Percentiles rank a stretch among this genome's conserved stretches.
phyloP scores from a whole-genome alignment of 495 filamentous ascomycete genomes.

The Penicillium diatomitis region DNA sequence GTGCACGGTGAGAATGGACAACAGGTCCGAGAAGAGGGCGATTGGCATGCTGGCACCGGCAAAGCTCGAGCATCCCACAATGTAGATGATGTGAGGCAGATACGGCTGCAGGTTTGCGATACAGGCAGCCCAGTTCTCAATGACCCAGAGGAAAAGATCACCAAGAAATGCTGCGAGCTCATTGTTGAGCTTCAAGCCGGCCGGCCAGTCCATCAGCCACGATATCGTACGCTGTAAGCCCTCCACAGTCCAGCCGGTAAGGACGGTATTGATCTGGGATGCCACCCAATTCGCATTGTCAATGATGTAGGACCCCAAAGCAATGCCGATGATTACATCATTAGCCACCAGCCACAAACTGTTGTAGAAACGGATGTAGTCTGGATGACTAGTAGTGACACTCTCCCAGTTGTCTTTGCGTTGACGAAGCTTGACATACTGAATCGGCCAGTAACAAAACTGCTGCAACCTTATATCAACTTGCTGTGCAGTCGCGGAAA shows the following conservation, averaged over 20 bases:
- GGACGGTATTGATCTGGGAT: conserved; percentile 64
- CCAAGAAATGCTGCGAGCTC: conserved; percentile 90
- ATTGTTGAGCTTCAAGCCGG: conserved; percentile 93
- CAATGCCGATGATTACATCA: conserved; percentile 97
- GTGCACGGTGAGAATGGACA: conserved; percentile 86
- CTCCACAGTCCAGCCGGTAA: conserved; percentile 78
- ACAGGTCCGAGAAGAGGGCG: conserved; percentile 86
- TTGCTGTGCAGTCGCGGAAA: conserved; percentile 96
- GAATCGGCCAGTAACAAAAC: conserved; percentile 98
- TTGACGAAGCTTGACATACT: conserved; percentile 82
- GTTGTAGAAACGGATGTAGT: conserved; percentile 99
- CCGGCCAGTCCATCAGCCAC: conserved; percentile 97
- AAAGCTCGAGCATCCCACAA: conserved; percentile 91
- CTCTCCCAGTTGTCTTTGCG: conserved; percentile 92
- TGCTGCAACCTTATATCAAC: conserved; percentile 96
- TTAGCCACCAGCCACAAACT: conserved; percentile 98
- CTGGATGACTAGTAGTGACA: conserved; percentile 87
- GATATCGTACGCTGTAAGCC: conserved; percentile 82
- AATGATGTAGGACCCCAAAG: conserved; percentile 91
- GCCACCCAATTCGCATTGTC: conserved; percentile 86
- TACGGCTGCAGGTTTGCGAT: conserved; percentile 66
- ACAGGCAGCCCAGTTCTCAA: conserved; percentile 91
- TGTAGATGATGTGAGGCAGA: conserved; percentile 78
- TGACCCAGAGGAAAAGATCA: conserved; percentile 94
- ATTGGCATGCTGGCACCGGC: conserved; percentile 96